Base-by-base conservation (phyloP, 306 rosid genomes). In the Luffa acutangula region DNA sequence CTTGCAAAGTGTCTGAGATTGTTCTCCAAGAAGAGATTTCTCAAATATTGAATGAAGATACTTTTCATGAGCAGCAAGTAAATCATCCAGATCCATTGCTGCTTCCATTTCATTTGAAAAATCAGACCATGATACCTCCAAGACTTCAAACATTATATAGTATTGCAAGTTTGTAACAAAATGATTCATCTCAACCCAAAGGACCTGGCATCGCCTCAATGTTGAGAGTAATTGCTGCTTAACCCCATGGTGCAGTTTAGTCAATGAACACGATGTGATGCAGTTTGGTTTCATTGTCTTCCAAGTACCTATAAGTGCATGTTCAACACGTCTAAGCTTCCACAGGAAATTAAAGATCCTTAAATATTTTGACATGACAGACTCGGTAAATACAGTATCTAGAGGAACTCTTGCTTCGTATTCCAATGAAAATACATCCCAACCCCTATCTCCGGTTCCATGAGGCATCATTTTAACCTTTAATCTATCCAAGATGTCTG, bases 181-280 rank as follows among this genome's bases (percentile, higher is more conserved):
- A 89, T 95, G 99, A 91, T 95, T 95, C 89, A 95, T 95, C 86
- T 91, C 96, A 79, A 87, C 97, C 98, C 98, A 95, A 64, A 95
- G 90, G 79, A 95, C 99, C 84, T 95, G 97, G 85, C 97, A 93
- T 78, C 92, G 93, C 88, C 99, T 91, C 89, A 93, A 81, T 46
- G 98, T 90, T 67, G 98, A 91, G 82, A 93, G 93, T 78, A 93
- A 80, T 81, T 84, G 94, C 90, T 89, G 80, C 87, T 90, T 93
- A 60, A 95, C 91, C 6, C 90, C 81, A 34, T 85, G 60, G 58
- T 89, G 96, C 86, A 95, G 85, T 89, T 90, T 93, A 78, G 84
- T 89, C 31, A 90, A 87, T 53, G 97, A 91, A 86, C 88, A 87
- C 31, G 96, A 90, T 51, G 97, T 95, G 82, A 93, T 95, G 77